Conservation (phyloP, 2,329 filamentous ascomycete species). For the Ophiostoma pallidulum region DNA sequence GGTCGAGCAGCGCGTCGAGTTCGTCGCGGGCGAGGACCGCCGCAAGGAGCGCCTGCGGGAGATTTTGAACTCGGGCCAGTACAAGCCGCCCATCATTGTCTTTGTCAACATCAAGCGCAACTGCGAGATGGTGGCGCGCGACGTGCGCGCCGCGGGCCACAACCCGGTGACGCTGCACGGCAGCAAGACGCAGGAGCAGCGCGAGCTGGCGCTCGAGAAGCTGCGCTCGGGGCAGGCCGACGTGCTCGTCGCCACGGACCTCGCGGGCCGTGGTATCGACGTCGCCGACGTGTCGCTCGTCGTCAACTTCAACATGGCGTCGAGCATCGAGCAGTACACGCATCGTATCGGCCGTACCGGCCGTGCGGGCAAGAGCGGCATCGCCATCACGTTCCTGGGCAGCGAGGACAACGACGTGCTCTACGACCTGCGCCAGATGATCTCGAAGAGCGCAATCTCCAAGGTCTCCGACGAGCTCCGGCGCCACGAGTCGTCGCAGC, state of each 20-base stretch:
- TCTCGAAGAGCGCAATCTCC: slow-evolving; percentile 79
- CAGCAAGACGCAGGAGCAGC: slow-evolving; percentile 94
- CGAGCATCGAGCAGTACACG: slow-evolving; percentile 86
- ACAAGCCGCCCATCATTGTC: slow-evolving; percentile 85
- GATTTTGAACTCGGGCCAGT: slow-evolving; percentile 72
- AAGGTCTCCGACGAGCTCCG: slow-evolving; percentile 85
- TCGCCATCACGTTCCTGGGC: slow-evolving; percentile 90
- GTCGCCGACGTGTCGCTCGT: slow-evolving; percentile 89
- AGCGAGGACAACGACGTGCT: slow-evolving; percentile 82
- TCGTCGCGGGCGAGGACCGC: slow-evolving; percentile 83
- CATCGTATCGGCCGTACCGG: slow-evolving; percentile 95
- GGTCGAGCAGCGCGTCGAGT: slow-evolving; percentile 93
- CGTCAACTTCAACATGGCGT: slow-evolving; percentile 98
- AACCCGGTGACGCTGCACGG: slow-evolving; percentile 85
- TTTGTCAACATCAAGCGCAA: slow-evolving; percentile 99
- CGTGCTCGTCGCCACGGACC: slow-evolving; percentile 88
- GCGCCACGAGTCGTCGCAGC: slow-evolving; percentile 85
- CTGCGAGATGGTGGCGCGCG: slow-evolving; percentile 86
- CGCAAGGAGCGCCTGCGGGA: slow-evolving; percentile 93
- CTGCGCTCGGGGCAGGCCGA: slow-evolving; percentile 72
- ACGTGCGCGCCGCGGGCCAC: slow-evolving; percentile 92
- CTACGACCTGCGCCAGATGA: slow-evolving; percentile 94
- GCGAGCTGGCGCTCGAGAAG: slow-evolving; percentile 83
- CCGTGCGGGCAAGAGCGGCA: slow-evolving; percentile 92
- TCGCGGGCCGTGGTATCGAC: slow-evolving; percentile 96